Base-by-base conservation (phyloP, 306 rosid genomes). In the Cotoneaster glaucophyllus region DNA sequence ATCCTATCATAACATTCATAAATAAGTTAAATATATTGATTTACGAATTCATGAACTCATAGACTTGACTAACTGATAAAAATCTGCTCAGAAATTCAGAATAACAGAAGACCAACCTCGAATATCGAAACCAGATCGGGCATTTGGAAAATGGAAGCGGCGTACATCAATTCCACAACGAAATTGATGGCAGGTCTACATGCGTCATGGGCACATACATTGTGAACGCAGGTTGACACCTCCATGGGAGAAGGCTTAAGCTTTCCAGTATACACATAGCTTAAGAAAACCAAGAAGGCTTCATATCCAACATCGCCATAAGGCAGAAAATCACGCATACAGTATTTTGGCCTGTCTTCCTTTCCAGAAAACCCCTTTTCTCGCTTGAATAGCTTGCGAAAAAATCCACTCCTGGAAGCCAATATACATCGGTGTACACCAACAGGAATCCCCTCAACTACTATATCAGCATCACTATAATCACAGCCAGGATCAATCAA, bases 111-210 rank as follows among this genome's bases (percentile, higher is more conserved):
- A 77, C 88, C 68, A 29, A 87, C 91, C 89, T 87, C 86, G 24
- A 87, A 83, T 52, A 81, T 65, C 8, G 84, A 83, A 69, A 85
- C 86, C 48, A 87, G 79, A 85, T 85, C 91, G 0, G 82, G 84
- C 78, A 85, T 76, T 78, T 83, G 82, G 73, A 87, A 87, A 74
- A 79, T 77, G 61, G 79, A 78, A 52, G 89, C 83, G 39, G 87
- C 89, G 64, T 87, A 85, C 82, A 84, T 76, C 87, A 87, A 54
- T 73, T 87, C 85, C 75, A 83, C 89, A 19, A 74, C 85, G 22
- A 82, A 87, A 75, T 75, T 76, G 71, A 87, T 78, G 28, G 87
- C 91, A 52, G 91, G 89, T 69, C 91, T 66, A 44, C 91, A 87
- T 2, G 89, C 76, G 66, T 87, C 91, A 76, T 87, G 91, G 50